Evolutionary conservation across 2,329 filamentous ascomycete genomes (phyloP).

Genomic region (Hyphodiscus sp.): DNA sequence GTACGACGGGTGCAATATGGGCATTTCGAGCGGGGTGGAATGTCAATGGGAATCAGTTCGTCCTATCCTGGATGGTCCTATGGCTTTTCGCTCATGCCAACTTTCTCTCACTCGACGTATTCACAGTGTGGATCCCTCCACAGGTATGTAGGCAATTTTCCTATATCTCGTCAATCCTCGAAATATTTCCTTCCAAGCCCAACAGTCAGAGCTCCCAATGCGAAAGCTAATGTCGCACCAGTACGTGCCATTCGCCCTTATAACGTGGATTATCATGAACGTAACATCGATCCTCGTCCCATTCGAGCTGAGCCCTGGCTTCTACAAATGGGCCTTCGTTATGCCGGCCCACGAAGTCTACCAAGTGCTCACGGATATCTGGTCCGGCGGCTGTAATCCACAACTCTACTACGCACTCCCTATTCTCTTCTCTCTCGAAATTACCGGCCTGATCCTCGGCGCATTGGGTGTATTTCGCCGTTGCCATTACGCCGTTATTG

Average conservation of each 20-base stretch:
- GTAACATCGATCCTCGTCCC: slow-evolving; percentile 54
- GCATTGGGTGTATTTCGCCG: slow-evolving; percentile 27
- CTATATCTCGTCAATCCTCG: too few species aligned
- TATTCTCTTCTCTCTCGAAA: slow-evolving; percentile 36
- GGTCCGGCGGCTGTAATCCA: slow-evolving; percentile 37
- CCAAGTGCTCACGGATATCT: slow-evolving; percentile 35
- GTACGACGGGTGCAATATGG: slow-evolving; percentile 37
- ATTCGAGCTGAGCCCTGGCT: slow-evolving; percentile 49
- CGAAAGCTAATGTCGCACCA: not conserved
- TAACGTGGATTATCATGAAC: slow-evolving; percentile 60
- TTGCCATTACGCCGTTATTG: slow-evolving; percentile 28
- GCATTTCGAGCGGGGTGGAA: slow-evolving; percentile 37
- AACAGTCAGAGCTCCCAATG: too few species aligned
- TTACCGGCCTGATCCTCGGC: slow-evolving; percentile 19
- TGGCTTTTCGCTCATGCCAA: slow-evolving; percentile 53
- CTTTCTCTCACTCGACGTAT: slow-evolving; percentile 37
- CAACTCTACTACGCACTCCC: slow-evolving; percentile 35
- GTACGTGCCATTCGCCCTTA: slow-evolving; percentile 36
- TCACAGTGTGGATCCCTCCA: slow-evolving; percentile 31
- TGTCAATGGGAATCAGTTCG: slow-evolving; percentile 47
- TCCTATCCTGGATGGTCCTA: slow-evolving; percentile 50
- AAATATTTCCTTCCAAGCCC: too few species aligned
- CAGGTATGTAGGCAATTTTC: too few species aligned
- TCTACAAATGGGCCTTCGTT: slow-evolving; percentile 57
- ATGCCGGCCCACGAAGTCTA: slow-evolving; percentile 57